Evolutionary conservation across 345 rosid genomes (phyloP).

Genomic region (Luvunga scandens): DNA sequence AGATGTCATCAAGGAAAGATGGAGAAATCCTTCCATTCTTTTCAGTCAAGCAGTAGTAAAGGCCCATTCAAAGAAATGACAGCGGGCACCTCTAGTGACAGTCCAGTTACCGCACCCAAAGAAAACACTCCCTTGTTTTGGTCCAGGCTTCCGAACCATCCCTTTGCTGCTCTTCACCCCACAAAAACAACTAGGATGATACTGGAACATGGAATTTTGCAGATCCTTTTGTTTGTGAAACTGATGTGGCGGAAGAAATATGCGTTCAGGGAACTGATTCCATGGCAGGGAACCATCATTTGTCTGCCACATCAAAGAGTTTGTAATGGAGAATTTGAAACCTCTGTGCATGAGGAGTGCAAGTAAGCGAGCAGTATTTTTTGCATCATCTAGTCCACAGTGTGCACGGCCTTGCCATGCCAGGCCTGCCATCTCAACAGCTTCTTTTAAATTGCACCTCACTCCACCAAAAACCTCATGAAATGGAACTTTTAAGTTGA

Average conservation of each 20-base stretch:
- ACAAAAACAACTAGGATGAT: constrained; percentile 39
- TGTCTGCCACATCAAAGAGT: constrained; percentile 39
- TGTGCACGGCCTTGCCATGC: constrained; percentile 56
- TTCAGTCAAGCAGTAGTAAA: constrained; percentile 23
- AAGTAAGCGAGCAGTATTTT: constrained; percentile 52
- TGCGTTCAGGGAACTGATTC: constrained; percentile 24
- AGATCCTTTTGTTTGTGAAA: constrained; percentile 24
- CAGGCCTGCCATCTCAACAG: constrained; percentile 47
- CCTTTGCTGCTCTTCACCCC: constrained; percentile 49
- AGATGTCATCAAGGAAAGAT: background rate
- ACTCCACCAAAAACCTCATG: constrained; percentile 39
- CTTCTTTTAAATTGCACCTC: constrained; percentile 49
- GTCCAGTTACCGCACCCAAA: constrained; percentile 60
- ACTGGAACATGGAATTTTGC: constrained; percentile 22
- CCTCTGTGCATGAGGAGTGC: constrained; percentile 47
- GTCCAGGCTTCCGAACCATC: constrained; percentile 50
- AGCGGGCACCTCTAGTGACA: constrained; percentile 37
- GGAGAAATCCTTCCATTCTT: background rate
- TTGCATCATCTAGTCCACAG: constrained; percentile 57
- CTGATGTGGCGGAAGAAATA: constrained; percentile 16
- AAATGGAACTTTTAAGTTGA: constrained; percentile 55
- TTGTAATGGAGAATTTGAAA: constrained; percentile 45
- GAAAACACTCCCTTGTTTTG: constrained; percentile 46
- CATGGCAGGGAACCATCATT: constrained; percentile 19
- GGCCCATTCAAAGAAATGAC: constrained; percentile 49